Evolutionary conservation across 192 early-diverging fungal species (phyloP), one percentile per base, ranked within the genome.

Genomic region (Umbelopsis vinacea): DNA sequence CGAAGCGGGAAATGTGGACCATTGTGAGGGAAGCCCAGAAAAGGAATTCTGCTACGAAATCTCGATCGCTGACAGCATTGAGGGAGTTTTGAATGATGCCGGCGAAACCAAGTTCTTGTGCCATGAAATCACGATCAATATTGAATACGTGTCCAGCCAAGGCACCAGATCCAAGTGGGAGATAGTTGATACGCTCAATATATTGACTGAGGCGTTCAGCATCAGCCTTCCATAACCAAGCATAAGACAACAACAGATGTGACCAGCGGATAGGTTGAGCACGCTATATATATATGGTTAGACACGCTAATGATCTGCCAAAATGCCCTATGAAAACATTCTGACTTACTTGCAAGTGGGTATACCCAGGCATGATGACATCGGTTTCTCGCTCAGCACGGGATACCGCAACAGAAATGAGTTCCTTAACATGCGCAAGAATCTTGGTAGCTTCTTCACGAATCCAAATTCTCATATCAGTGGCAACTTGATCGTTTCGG

Each of bases 191-290:
- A 26, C 96, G 94, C 23, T 92, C 85, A 69, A 92, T 73, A 46
- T 97, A 86, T 79, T 96, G 90, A 53, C 88, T 83, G 24, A 99
- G 76, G 26, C 96, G 92, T 72, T 92, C 86, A 8, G 92, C 89
- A 81, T 99, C 96, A 14, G 92, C 88, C 74, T 96, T 90, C 88
- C 91, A 96, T 70, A 82, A 85, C 89, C 92, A 98, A 10, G 96
- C 97, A 80, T 97, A 92, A 67, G 89, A 87, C 37, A 99, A 79
- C 47, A 99, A 84, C 55, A 91, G 89, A 72, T 99, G 97, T 26
- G 90, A 91, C 97, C 97, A 99, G 45, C 96, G 92, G 71, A 99
- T 97, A 8, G 97, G 97, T 85, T 99, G 97, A 6, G 96, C 97
- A 21, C 96, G 85, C 89, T 94, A 21, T 15, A 50, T 71, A 19